Conservation (phyloP, 139 green algal species). For the Nannochloris sp. region DNA sequence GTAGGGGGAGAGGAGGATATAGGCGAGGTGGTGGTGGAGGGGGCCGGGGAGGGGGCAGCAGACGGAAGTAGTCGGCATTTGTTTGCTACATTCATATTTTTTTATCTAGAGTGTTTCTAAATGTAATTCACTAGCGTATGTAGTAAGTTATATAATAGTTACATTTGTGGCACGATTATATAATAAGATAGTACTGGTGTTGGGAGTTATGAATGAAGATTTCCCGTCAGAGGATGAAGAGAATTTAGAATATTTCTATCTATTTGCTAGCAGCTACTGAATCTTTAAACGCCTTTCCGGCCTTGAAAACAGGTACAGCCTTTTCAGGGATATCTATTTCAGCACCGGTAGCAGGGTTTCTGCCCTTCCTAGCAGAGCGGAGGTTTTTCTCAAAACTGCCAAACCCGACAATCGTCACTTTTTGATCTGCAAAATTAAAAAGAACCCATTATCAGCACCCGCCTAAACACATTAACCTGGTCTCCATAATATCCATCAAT, state of each 20-base stretch:
- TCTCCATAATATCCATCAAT: not conserved
- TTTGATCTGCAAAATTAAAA: constrained; percentile 15
- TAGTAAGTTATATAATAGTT: too few species aligned
- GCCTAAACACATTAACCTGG: not conserved
- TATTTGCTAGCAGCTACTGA: not conserved
- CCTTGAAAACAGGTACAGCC: constrained; percentile 22
- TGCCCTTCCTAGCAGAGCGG: constrained; percentile 27
- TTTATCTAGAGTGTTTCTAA: not conserved
- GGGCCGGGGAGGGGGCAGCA: not conserved
- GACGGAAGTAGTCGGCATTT: too few species aligned
- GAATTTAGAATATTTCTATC: not conserved
- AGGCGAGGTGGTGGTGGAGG: not conserved
- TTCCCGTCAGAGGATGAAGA: not conserved
- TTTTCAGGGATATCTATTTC: constrained; percentile 29
- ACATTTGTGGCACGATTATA: too few species aligned
- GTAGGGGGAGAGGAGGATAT: not conserved
- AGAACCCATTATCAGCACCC: too few species aligned
- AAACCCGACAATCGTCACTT: constrained; percentile 36
- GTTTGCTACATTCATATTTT: too few species aligned
- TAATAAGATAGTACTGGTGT: too few species aligned
- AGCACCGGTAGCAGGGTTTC: constrained; percentile 37
- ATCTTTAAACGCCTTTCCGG: constrained; percentile 39
- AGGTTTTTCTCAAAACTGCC: constrained; percentile 26
- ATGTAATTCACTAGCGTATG: not conserved
- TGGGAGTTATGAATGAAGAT: too few species aligned